These are phyloP conservation scores for Magnusiomyces ingens DNA, from an alignment of 1,139 yeast species.

Conservation along the genomic window DNA sequence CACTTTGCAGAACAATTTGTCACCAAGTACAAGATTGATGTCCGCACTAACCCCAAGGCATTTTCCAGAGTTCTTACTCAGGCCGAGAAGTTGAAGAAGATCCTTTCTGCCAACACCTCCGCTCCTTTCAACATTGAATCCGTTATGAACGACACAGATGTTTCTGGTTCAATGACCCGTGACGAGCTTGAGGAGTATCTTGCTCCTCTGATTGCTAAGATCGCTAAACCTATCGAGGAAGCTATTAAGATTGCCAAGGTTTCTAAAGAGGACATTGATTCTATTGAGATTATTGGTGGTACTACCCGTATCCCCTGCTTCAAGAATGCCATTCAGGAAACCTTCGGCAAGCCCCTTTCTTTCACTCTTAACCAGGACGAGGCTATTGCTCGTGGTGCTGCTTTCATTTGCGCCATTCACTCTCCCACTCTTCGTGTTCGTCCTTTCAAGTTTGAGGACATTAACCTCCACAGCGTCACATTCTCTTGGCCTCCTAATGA, in stretches of 20 bases:
- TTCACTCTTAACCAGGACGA: conserved; percentile 98
- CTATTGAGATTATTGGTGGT: conserved; percentile 95
- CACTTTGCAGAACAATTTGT: conserved; percentile 91
- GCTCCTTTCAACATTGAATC: conserved; percentile 97
- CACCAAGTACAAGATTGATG: conserved; percentile 87
- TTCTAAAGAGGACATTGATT: conserved; percentile 66
- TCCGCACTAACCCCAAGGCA: conserved; percentile 87
- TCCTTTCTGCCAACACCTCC: conserved; percentile 86
- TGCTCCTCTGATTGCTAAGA: conserved; percentile 69
- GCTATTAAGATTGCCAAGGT: conserved; percentile 82
- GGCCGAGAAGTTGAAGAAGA: conserved; percentile 91
- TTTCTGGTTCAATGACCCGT: conserved; percentile 81
- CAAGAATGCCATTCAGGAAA: conserved; percentile 70
- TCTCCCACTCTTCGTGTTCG: conserved; percentile 98
- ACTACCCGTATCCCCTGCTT: conserved; percentile 95
- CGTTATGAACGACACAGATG: conserved; percentile 95
- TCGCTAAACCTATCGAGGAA: conserved; percentile 66
- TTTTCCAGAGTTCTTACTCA: conserved; percentile 87
- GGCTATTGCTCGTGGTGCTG: conserved; percentile 98
- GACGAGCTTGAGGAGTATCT: conserved; percentile 89
- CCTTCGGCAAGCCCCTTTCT: conserved; percentile 82
- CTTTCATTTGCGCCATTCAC: conserved; percentile 98
- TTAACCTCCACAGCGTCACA: conserved; percentile 86
- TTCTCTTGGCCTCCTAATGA: conserved; percentile 93
- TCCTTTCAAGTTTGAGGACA: conserved; percentile 96